phyloP scores from a whole-genome alignment of 345 rosid genomes.

The Pistacia atlantica region DNA sequence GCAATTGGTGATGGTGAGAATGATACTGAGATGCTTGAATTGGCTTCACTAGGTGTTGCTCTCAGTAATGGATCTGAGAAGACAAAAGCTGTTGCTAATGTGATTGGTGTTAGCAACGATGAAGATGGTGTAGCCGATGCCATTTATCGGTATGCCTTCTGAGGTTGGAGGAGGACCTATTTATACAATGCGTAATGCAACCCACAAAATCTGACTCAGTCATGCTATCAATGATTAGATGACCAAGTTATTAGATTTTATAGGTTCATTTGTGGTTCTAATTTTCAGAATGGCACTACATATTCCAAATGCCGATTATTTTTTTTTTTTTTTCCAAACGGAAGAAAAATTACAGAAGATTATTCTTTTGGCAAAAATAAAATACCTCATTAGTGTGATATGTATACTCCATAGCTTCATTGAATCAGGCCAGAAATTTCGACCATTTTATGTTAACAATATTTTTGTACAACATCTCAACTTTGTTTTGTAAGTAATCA shows the following conservation, averaged over 20 bases:
- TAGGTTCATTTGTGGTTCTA: no score
- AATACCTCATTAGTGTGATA: no score
- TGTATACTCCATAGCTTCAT: no score
- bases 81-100: constrained; percentile 84
- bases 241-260: not conserved
- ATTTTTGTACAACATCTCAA: no score
- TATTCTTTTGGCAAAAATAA: no score
- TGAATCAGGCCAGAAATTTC: no score
- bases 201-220: constrained; percentile 5
- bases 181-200: not conserved
- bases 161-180: constrained; percentile 16
- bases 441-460: no score
- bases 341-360: no score
- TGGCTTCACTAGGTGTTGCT: constrained; percentile 83
- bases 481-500: no score
- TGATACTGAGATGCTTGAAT: constrained; percentile 84
- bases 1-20: constrained; percentile 97
- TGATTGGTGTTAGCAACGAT: constrained; percentile 76
- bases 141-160: constrained; percentile 79
- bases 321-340: no score
- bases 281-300: no score
- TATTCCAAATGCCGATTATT: no score
- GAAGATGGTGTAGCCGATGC: constrained; percentile 96
- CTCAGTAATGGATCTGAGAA: constrained; percentile 85
- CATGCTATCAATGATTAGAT: not conserved